phyloP scores from a whole-genome alignment of 352 stramenopile species.

The Phytophthora boehmeriae region DNA sequence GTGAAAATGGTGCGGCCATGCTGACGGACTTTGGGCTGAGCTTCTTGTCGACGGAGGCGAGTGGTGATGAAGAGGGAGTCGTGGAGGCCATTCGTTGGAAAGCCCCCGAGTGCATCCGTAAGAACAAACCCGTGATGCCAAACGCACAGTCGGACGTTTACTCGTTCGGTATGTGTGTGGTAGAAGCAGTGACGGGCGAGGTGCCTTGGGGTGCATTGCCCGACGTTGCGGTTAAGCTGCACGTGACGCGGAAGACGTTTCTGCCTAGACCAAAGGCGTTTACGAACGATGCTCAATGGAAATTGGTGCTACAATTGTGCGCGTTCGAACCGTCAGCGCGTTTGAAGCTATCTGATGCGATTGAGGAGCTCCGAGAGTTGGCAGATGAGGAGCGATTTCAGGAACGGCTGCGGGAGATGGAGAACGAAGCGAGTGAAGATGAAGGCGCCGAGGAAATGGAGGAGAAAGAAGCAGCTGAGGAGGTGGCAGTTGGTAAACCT shows the following conservation, averaged over 20 bases:
- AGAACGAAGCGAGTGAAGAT: conserved; percentile 2
- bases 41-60: conserved; percentile 9
- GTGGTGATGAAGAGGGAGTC: not conserved
- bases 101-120: no score
- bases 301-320: conserved; percentile 17
- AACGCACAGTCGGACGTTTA: no score
- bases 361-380: conserved; percentile 4
- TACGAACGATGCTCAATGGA: conserved; percentile 12
- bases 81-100: conserved; percentile 8
- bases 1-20: conserved; percentile 25
- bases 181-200: conserved; percentile 7
- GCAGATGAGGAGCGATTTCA: conserved; percentile 3
- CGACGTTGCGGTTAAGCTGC: conserved; percentile 5
- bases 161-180: no score
- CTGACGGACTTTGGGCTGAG: conserved; percentile 31
- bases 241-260: not conserved
- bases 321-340: conserved; percentile 15
- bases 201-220: conserved; percentile 4
- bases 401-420: not conserved
- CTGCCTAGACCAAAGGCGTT: conserved; percentile 6
- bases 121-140: no score
- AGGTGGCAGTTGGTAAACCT: no score
- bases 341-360: not conserved
- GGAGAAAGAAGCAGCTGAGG: no score
- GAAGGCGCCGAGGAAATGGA: no score